Base-by-base conservation (phyloP, 2,329 filamentous ascomycete genomes). In the Fusarium nelsonii region DNA sequence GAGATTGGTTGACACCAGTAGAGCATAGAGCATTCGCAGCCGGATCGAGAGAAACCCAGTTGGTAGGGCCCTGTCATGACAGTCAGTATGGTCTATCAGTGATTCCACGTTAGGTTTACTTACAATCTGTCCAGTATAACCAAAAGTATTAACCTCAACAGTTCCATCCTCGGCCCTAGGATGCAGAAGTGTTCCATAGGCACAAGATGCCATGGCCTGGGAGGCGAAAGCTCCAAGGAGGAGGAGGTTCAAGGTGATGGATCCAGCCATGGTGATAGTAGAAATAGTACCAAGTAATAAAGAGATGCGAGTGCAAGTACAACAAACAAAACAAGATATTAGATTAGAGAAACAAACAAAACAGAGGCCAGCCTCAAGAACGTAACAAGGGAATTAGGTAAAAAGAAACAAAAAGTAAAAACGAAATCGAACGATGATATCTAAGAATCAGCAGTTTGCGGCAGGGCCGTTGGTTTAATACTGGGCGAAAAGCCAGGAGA, bases 1-100 rank as follows among this genome's bases (percentile, higher is more conserved):
- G 87, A 1, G 86, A 88, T 74, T 89, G 87, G 56, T 80, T 77
- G 16, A 70, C 80, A 40, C 87, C 86, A 0, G 73, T 77, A 23
- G 81, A 81, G 74, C 87, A 89, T 11, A 78, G 76, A 8, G 75
- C 74, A 73, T 86, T 86, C 15, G 65, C 65, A 18, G 78, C 78
- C 0, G 68, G 57, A 39, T 80, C 76, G 23, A 87, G 78, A 8
- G 75, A 76, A 34, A 83, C 79, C 86, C 86, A 88, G 74, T 84
- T 85, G 56, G 86, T 76, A 3, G 86, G 86, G 3, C 85, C 85
- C 36, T 77, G 2, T 4, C 3, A 12, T 8, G 7, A 6, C 0
- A 15, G 7, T 65, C 5, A 65, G 53, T 2, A 30, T 37, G 30
- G 18, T 2, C 1, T 23, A 2, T 16, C 5, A 77, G 16, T 14